phyloP scores from a whole-genome alignment of 345 rosid genomes.

The Isatis tinctoria region DNA sequence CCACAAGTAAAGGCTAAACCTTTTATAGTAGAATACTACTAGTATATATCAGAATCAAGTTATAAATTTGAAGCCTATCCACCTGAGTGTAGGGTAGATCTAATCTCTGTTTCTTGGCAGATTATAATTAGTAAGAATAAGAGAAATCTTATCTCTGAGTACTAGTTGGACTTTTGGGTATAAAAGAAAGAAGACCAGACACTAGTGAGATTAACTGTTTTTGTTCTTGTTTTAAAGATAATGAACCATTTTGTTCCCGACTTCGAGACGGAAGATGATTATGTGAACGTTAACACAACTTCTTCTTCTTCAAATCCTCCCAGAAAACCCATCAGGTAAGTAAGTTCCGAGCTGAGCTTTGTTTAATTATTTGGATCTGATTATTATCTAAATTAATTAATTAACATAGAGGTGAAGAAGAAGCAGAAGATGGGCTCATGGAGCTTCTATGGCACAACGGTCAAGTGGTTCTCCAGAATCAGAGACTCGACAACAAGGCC shows the following conservation, averaged over 20 bases:
- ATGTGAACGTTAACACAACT: constrained; percentile 22
- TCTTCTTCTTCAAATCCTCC: constrained; percentile 42
- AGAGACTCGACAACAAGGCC: constrained; percentile 32
- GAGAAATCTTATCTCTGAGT: background rate
- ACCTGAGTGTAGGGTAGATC: background rate
- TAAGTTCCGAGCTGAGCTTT: background rate
- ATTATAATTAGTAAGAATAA: too few species aligned
- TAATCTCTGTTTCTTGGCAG: background rate
- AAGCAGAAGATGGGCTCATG: constrained; percentile 58
- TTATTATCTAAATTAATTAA: background rate
- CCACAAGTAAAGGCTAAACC: background rate
- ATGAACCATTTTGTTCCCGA: constrained; percentile 80
- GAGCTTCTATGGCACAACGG: constrained; percentile 97
- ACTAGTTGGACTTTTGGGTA: background rate
- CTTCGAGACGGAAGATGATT: constrained; percentile 55
- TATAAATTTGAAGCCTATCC: background rate
- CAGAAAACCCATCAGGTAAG: constrained; percentile 50
- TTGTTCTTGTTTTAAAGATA: background rate
- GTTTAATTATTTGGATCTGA: background rate
- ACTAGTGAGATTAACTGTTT: background rate
- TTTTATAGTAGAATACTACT: background rate
- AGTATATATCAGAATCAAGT: background rate
- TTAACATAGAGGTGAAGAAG: constrained; percentile 31
- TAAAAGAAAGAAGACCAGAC: background rate
- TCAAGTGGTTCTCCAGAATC: constrained; percentile 69